Evolutionary conservation across 2,329 filamentous ascomycete species (phyloP), one percentile per base, ranked within the genome.

Genomic region (Neopestalotiopsis clavispora): DNA sequence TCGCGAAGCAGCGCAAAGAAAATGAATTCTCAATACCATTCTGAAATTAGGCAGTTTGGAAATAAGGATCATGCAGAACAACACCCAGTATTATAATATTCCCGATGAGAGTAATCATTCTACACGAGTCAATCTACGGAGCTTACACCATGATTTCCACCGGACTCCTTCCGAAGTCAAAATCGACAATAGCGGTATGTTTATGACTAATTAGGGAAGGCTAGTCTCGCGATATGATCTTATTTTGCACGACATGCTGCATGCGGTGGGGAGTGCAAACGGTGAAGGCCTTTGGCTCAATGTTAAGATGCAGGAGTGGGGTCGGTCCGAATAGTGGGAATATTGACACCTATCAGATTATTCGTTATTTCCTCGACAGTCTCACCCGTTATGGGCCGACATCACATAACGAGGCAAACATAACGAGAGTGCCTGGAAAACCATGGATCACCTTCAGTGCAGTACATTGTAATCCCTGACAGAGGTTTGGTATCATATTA

Each of bases 1-100:
- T 78, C 65, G 78, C 77, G 7, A 70, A 73, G 4, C 73, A 76
- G 14, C 67, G 76, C 28, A 20, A 1, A 3, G 23, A 30, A 28
- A 32, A 28, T 34, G 5, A 1, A 63, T 63, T n/a, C 40, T 63
- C 60, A 63, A 30, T 6, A 12, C 4, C 4, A 6, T 12, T 10
- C 30, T 1, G 10, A 38, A 63, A 13, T 1, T 30, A 10, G 60
- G 60, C 0, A 60, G 30, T 34, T 20, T 60, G 1, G 58, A 60
- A 9, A 60, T 20, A 17, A 17, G 58, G 30, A 30, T 28, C 58
- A 12, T 60, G 23, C 30, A 10, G 23, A 60, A 20, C 3, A 60
- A 28, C 30, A 14, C 57, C 57, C 13, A 38, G n/a, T 9, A 28
- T 52, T 38, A 40, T 28, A 1, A 62, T 34, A 30, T 42, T 34